Evolutionary conservation across 2,329 filamentous ascomycete genomes (phyloP), one percentile per base, ranked within the genome.

Genomic region (Ophioceras dolichostomum): DNA sequence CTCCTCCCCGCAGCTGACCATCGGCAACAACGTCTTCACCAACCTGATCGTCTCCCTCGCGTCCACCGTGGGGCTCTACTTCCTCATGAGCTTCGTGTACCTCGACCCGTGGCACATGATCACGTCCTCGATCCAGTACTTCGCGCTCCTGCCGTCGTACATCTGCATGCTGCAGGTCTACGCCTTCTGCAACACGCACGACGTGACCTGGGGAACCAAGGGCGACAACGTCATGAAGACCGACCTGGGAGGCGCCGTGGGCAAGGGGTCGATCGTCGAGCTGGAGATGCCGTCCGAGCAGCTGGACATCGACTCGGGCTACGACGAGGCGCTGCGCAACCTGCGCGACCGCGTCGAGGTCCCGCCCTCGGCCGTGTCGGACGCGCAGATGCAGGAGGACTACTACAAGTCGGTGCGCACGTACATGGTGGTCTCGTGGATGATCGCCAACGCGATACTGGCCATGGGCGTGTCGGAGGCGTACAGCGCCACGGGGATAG

Each of bases 71-170:
- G 91, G 93, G 1, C 68, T 98, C 28, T 98, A 96, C 69, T 91
- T 98, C 65, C 59, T 94, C 61, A 94, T 94, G 79, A 91, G 83
- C 18, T 86, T 98, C 63, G 63, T 98, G 42, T 98, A 98, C 61
- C 75, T 98, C 33, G 93, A 98, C 49, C 91, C 91, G 0, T 98
- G 91, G 91, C 91, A 98, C 67, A 91, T 98, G 83, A 83, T 98
- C 62, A 98, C 91, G 10, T 89, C 81, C 0, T 79, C 84, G 0
- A 75, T 70, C 1, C 88, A 95, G 57, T 98, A 98, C 67, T 95
- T 98, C 56, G 72, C 88, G 33, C 76, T 98, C 19, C 69, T 98
- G 26, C 91, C 91, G 0, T 80, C 72, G 28, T 98, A 96, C 65
- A 94, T 98, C 60, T 96, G 91, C 65, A 96, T 86, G 0, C 71